Percentiles rank a stretch among this genome's conserved stretches.
These are phyloP conservation scores for Schizonepeta tenuifolia DNA, from an alignment of 257 asterid genomes.

Conservation along the genomic window DNA sequence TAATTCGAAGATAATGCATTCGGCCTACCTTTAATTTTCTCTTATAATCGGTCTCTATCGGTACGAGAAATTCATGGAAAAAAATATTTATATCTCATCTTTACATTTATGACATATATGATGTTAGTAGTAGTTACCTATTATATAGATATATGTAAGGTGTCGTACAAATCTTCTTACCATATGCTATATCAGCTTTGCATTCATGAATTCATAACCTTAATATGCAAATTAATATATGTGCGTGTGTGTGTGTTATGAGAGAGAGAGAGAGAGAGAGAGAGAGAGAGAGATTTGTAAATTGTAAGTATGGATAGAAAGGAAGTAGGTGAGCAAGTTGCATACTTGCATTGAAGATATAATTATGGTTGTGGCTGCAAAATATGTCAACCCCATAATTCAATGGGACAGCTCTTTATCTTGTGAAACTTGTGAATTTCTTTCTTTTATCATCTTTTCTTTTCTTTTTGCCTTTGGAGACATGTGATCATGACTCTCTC, in stretches of 20 bases:
- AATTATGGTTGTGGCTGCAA: conserved; percentile 31
- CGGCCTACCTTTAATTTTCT: background rate
- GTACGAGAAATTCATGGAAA: background rate
- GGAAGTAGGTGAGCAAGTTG: conserved; percentile 35
- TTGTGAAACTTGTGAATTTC: conserved; percentile 45
- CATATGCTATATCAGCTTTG: background rate
- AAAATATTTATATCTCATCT: background rate
- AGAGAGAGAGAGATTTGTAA: background rate
- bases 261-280: background rate
- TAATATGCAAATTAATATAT: background rate
- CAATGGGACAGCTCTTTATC: conserved; percentile 33
- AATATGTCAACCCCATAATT: conserved; percentile 42
- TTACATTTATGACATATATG: background rate
- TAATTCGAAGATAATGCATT: background rate
- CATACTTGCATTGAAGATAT: conserved; percentile 25
- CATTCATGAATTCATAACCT: conserved; percentile 19
- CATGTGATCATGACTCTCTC: conserved; percentile 36
- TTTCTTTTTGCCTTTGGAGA: conserved; percentile 15
- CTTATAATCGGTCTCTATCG: background rate
- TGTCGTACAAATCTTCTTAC: background rate
- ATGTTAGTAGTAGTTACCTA: too few species aligned
- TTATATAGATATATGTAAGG: background rate
- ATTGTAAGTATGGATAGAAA: background rate
- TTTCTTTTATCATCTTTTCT: background rate
- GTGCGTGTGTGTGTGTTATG: too few species aligned